Conservation (phyloP, 495 filamentous ascomycete genomes). For the Aspergillus funiculosus region DNA sequence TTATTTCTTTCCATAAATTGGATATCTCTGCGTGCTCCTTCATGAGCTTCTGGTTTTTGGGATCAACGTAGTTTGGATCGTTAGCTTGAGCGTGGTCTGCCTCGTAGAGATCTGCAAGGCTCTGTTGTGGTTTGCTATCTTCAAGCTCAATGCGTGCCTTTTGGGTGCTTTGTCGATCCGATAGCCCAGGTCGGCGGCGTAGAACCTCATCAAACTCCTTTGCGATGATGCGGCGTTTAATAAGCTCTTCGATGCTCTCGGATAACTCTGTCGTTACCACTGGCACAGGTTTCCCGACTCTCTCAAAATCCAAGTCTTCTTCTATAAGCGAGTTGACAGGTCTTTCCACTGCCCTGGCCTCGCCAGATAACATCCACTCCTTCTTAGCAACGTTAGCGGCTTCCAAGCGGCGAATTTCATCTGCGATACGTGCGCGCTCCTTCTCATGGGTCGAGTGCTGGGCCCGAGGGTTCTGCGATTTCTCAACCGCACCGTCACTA, state of each 20-base stretch:
- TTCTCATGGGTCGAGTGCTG: slow-evolving; percentile 77
- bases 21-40: slow-evolving; percentile 84
- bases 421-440: slow-evolving; percentile 72
- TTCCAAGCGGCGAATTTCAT: slow-evolving; percentile 88
- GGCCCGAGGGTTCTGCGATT: slow-evolving; percentile 44
- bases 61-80: slow-evolving; percentile 75
- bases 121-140: slow-evolving; percentile 78
- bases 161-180: slow-evolving; percentile 45
- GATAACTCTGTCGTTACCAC: slow-evolving; percentile 91
- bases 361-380: slow-evolving; percentile 84
- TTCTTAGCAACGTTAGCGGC: slow-evolving; percentile 84
- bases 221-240: slow-evolving; percentile 88
- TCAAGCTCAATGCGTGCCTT: slow-evolving; percentile 73
- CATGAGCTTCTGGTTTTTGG: slow-evolving; percentile 70
- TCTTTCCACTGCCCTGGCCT: slow-evolving; percentile 74
- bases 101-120: slow-evolving; percentile 90
- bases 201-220: slow-evolving; percentile 91
- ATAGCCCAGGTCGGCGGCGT: slow-evolving; percentile 65
- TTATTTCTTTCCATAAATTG: slow-evolving; percentile 74
- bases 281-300: slow-evolving; percentile 90
- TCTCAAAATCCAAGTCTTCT: slow-evolving; percentile 92
- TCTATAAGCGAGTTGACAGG: slow-evolving; percentile 90
- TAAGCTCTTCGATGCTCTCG: slow-evolving; percentile 86
- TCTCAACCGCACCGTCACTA: slow-evolving; percentile 36
- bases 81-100: slow-evolving; percentile 75